Percentiles rank a stretch among this genome's conserved stretches.
These are phyloP conservation scores for Mimosa bimucronata DNA, from an alignment of 306 rosid species.

Conservation along the genomic window DNA sequence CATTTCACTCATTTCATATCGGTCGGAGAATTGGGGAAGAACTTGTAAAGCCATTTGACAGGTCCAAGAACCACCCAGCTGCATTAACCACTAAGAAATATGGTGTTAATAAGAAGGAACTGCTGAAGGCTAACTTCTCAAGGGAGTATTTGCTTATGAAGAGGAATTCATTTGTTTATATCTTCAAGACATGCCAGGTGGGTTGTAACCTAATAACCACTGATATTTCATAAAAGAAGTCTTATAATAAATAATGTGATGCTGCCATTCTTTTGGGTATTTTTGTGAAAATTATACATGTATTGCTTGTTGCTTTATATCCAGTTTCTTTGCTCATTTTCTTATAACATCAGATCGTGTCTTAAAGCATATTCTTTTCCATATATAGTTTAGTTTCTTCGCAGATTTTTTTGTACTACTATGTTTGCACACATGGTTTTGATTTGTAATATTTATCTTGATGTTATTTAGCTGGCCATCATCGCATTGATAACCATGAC, in stretches of 20 bases:
- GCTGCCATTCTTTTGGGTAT: not conserved
- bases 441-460: slow-evolving; percentile 1
- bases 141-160: slow-evolving; percentile 66
- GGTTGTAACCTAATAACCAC: slow-evolving; percentile 10
- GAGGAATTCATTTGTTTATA: slow-evolving; percentile 51
- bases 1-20: slow-evolving; percentile 52
- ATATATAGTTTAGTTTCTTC: not conserved
- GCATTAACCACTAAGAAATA: slow-evolving; percentile 54
- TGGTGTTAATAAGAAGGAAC: slow-evolving; percentile 48
- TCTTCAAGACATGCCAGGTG: slow-evolving; percentile 54
- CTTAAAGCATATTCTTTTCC: not conserved
- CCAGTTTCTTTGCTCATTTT: not conserved
- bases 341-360: not conserved
- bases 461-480: slow-evolving; percentile 46
- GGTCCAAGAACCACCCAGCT: slow-evolving; percentile 56
- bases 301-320: not conserved
- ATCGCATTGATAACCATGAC: slow-evolving; percentile 58
- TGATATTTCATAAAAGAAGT: not conserved
- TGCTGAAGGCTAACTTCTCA: slow-evolving; percentile 57
- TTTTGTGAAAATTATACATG: too few relatives aligned
- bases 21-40: slow-evolving; percentile 44
- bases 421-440: not conserved
- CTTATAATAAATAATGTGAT: too few relatives aligned
- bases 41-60: slow-evolving; percentile 56
- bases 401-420: too few relatives aligned